These are phyloP conservation scores for Pleurostoma richardsiae DNA, from an alignment of 2,329 filamentous ascomycete species.

Conservation along the genomic window DNA sequence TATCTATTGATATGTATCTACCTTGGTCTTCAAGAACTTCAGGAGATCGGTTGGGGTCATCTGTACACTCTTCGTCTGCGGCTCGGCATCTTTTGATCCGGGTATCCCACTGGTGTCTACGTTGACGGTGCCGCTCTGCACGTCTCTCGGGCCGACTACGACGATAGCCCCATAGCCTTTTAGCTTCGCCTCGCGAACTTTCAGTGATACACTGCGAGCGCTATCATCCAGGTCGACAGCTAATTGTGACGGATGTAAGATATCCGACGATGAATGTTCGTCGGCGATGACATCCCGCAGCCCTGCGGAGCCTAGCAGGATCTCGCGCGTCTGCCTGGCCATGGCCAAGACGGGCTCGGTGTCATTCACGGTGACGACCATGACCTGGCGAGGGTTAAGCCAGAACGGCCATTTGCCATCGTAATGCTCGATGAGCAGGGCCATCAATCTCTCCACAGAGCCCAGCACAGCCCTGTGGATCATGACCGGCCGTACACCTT, in stretches of 20 bases:
- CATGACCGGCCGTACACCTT: conserved; percentile 67
- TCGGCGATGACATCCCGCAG: conserved; percentile 20
- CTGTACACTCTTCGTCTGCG: conserved; percentile 25
- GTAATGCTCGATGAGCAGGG: conserved; percentile 78
- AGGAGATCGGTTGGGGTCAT: conserved; percentile 40
- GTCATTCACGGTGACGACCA: conserved; percentile 68
- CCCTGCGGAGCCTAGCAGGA: conserved; percentile 42
- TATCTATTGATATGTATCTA: conserved; percentile 41
- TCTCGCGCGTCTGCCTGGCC: conserved; percentile 40
- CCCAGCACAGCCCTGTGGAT: conserved; percentile 83
- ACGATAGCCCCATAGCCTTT: conserved; percentile 72
- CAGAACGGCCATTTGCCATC: conserved; percentile 81
- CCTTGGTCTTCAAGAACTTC: conserved; percentile 37
- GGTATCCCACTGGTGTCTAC: conserved; percentile 34
- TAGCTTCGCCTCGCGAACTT: conserved; percentile 65
- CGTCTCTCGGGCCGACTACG: conserved; percentile 64
- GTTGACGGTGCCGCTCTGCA: conserved; percentile 51
- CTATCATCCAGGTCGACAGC: conserved; percentile 67
- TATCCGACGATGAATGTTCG: conserved; percentile 32
- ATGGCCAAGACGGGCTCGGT: conserved; percentile 45
- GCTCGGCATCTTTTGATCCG: conserved; percentile 5
- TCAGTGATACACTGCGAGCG: conserved; percentile 57
- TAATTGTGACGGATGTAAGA: conserved; percentile 49
- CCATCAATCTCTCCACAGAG: conserved; percentile 80
- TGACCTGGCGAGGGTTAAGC: conserved; percentile 75